Conservation (phyloP, 371 early-diverging fungal species). For the Rhizopus arrhizus region DNA sequence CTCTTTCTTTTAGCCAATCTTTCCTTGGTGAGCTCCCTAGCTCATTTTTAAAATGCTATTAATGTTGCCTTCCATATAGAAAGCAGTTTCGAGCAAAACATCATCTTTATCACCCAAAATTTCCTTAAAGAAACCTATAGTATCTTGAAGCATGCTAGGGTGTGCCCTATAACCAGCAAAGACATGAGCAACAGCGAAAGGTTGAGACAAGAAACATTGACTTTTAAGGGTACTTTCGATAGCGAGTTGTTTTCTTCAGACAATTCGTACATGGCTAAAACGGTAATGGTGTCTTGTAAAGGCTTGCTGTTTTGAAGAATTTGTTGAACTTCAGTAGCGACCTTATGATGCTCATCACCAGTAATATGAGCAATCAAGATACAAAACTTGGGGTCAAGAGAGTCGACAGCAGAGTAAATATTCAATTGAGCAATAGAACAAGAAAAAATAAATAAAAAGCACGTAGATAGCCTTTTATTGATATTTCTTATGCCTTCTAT, state of each 20-base stretch:
- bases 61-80: conserved; percentile 96
- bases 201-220: conserved; percentile 97
- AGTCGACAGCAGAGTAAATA: conserved; percentile 99
- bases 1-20: conserved; percentile 13
- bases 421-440: conserved; percentile 97
- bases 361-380: conserved; percentile 95
- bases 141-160: conserved; percentile 88
- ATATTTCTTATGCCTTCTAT: conserved; percentile 50
- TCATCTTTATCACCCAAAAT: conserved; percentile 97
- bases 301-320: conserved; percentile 95
- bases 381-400: conserved; percentile 96
- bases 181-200: conserved; percentile 94
- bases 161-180: conserved; percentile 97
- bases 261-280: conserved; percentile 95
- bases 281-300: conserved; percentile 96
- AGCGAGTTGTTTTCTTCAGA: conserved; percentile 94
- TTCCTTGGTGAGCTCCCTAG: conserved; percentile 80
- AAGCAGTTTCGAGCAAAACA: conserved; percentile 90
- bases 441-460: conserved; percentile 73
- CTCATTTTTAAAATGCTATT: conserved; percentile 89
- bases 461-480: not conserved
- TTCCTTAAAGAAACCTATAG: conserved; percentile 93
- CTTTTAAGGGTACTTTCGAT: conserved; percentile 94
- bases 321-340: conserved; percentile 92
- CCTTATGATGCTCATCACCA: conserved; percentile 91